Conservation (phyloP, 1,139 yeast genomes). For the Suhomyces ambrosiae region DNA sequence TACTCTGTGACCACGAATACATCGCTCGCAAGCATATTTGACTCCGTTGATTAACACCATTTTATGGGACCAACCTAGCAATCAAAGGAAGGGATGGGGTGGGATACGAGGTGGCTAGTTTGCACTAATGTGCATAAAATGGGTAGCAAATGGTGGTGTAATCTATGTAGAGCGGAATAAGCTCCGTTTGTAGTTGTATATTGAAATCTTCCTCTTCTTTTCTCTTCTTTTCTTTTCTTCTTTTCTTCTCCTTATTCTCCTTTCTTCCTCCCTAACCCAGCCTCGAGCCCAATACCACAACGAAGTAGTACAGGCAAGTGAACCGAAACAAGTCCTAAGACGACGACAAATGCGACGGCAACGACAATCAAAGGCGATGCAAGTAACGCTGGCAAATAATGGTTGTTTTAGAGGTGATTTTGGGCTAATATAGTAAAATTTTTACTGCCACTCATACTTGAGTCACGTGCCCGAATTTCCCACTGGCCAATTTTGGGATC, state of each 20-base stretch:
- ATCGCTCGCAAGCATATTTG: conserved; percentile 94
- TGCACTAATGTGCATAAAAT: conserved; percentile 3
- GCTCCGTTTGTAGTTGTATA: neutral
- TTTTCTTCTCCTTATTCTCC: neutral
- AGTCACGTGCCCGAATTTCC: conserved; percentile 6
- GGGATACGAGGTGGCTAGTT: conserved; percentile 3
- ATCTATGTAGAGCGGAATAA: too few species aligned
- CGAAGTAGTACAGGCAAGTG: conserved; percentile 13
- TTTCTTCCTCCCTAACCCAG: conserved; percentile 9
- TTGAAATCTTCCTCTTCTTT: neutral
- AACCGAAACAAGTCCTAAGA: conserved; percentile 15
- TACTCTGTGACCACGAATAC: conserved; percentile 94
- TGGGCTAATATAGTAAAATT: conserved; percentile 5
- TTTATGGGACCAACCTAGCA: neutral
- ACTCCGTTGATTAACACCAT: conserved; percentile 92
- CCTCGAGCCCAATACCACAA: conserved; percentile 13
- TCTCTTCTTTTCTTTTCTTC: neutral
- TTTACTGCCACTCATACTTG: conserved; percentile 20
- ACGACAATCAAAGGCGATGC: conserved; percentile 13
- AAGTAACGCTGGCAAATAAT: conserved; percentile 9
- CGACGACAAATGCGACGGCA: conserved; percentile 14
- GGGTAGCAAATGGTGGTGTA: too few species aligned
- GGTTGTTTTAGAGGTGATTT: conserved; percentile 7
- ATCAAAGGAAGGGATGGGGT: conserved; percentile 7
- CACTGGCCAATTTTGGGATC: neutral